phyloP scores from a whole-genome alignment of 495 filamentous ascomycete species.

The Xylaria curta region DNA sequence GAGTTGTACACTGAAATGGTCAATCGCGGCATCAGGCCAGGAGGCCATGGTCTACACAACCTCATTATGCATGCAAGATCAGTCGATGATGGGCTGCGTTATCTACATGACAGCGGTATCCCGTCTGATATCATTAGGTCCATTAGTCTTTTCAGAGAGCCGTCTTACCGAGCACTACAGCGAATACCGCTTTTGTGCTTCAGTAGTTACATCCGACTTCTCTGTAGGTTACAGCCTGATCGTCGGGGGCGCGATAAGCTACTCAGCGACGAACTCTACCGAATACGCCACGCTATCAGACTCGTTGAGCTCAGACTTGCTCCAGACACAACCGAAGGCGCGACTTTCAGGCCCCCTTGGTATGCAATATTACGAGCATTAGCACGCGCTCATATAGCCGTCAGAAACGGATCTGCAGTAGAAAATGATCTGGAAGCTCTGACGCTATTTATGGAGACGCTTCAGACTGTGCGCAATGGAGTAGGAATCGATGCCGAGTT shows the following conservation, averaged over 20 bases:
- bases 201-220: constrained; percentile 47
- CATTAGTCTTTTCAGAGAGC: constrained; percentile 25
- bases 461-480: constrained; percentile 21
- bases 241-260: constrained; percentile 27
- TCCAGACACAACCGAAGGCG: constrained; percentile 33
- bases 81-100: constrained; percentile 39
- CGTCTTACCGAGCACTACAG: constrained; percentile 30
- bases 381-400: constrained; percentile 32
- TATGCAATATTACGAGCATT: constrained; percentile 36
- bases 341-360: constrained; percentile 38
- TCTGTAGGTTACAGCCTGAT: constrained; percentile 42
- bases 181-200: constrained; percentile 39
- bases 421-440: constrained; percentile 35
- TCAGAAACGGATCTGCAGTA: constrained; percentile 29
- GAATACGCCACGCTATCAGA: constrained; percentile 38
- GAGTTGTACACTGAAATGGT: constrained; percentile 51
- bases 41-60: constrained; percentile 41
- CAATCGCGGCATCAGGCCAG: constrained; percentile 42
- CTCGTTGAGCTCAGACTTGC: constrained; percentile 31
- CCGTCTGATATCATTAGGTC: constrained; percentile 26
- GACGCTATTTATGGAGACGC: constrained; percentile 27
- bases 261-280: constrained; percentile 23
- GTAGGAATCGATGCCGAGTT: constrained; percentile 33
- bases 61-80: constrained; percentile 45
- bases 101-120: constrained; percentile 45